phyloP scores from a whole-genome alignment of 768 basidiomycete genomes.

The Amanita rimosa region DNA sequence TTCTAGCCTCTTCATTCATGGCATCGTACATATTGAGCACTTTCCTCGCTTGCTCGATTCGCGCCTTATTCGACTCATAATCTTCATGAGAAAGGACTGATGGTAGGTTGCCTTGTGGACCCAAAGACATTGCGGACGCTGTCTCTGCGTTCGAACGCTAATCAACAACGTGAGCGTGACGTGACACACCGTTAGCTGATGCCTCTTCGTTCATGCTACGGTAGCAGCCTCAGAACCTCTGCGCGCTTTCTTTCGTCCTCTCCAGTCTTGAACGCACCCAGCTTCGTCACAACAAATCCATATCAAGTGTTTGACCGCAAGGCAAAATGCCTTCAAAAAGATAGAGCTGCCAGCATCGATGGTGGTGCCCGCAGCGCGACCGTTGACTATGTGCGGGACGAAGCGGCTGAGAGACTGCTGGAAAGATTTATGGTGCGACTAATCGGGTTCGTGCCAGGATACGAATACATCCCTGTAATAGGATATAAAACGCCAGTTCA shows the following conservation, averaged over 20 bases:
- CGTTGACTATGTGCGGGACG: slow-evolving; percentile 87
- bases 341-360: slow-evolving; percentile 53
- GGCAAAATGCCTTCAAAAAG: slow-evolving; percentile 67
- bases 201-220: neutral
- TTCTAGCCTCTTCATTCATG: slow-evolving; percentile 30
- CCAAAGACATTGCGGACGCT: slow-evolving; percentile 12
- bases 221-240: slow-evolving; percentile 9
- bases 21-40: slow-evolving; percentile 20
- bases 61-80: slow-evolving; percentile 18
- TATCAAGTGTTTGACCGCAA: slow-evolving; percentile 84
- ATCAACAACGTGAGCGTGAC: neutral
- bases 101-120: slow-evolving; percentile 9
- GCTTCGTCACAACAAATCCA: slow-evolving; percentile 39
- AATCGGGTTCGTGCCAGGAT: neutral
- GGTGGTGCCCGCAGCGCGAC: slow-evolving; percentile 53
- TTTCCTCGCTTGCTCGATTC: slow-evolving; percentile 21
- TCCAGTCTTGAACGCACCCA: slow-evolving; percentile 27
- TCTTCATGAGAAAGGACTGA: slow-evolving; percentile 16
- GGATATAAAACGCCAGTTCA: slow-evolving; percentile 88
- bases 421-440: slow-evolving; percentile 72
- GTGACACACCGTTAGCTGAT: neutral
- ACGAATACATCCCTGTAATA: slow-evolving; percentile 19
- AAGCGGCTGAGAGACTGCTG: slow-evolving; percentile 83
- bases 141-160: neutral
- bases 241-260: slow-evolving; percentile 39